A percentile compares a stretch with the other conserved stretches of the same genome.
These are phyloP conservation scores for Glycine tomentella DNA, from an alignment of 306 rosid genomes.

Conservation along the genomic window DNA sequence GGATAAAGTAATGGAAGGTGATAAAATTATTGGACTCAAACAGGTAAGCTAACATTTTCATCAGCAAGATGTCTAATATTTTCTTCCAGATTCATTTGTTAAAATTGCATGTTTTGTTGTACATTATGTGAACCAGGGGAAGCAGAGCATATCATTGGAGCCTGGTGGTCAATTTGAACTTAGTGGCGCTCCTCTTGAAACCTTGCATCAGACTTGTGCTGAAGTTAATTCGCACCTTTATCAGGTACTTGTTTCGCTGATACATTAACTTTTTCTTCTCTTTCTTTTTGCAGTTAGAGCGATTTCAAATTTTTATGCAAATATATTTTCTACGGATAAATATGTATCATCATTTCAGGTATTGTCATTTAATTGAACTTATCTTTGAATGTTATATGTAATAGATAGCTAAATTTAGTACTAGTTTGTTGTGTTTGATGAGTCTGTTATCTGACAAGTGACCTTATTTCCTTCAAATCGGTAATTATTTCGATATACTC, in stretches of 20 bases:
- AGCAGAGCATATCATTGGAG: slow-evolving; percentile 96
- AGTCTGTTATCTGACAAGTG: slow-evolving; percentile 27
- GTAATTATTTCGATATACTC: slow-evolving; percentile 34
- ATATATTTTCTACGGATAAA: slow-evolving; percentile 1
- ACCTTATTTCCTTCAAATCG: slow-evolving; percentile 33
- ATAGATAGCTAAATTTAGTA: slow-evolving; percentile 27
- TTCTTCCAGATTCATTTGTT: slow-evolving; percentile 11
- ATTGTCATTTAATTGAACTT: slow-evolving; percentile 6
- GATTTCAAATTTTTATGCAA: not conserved
- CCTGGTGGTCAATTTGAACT: slow-evolving; percentile 99
- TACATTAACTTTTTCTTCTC: too few relatives aligned
- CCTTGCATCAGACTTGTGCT: slow-evolving; percentile 98
- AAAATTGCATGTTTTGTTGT: slow-evolving; percentile 24
- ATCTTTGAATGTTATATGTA: slow-evolving; percentile 13
- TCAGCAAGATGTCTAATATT: slow-evolving; percentile 22
- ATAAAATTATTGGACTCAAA: slow-evolving; percentile 90
- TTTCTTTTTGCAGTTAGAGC: slow-evolving; percentile 8
- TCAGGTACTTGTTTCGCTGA: slow-evolving; percentile 62
- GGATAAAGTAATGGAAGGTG: slow-evolving; percentile 93
- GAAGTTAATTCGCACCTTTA: slow-evolving; percentile 96
- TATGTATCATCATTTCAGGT: slow-evolving; percentile 15
- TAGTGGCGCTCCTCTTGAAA: slow-evolving; percentile 98
- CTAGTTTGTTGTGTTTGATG: slow-evolving; percentile 24
- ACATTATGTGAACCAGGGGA: slow-evolving; percentile 70
- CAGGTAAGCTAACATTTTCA: slow-evolving; percentile 61